Evolutionary conservation across 768 basidiomycete species (phyloP).

Genomic region (Dioszegia crocea): DNA sequence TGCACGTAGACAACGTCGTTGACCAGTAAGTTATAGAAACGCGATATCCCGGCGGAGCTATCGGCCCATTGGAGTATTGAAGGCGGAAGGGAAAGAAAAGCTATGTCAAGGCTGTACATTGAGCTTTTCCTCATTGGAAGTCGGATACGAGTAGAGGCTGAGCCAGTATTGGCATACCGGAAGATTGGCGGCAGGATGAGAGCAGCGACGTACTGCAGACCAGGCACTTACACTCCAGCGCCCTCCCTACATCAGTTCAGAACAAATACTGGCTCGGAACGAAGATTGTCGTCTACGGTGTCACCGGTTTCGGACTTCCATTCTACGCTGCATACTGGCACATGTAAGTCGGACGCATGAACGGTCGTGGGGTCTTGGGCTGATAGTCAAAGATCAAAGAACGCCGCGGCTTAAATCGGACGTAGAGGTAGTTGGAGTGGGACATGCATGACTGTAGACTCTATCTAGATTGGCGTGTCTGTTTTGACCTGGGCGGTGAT

Average conservation of each 20-base stretch:
- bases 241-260: slow-evolving; percentile 40
- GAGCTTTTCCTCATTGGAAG: too few relatives aligned
- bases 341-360: slow-evolving; percentile 44
- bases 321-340: slow-evolving; percentile 45
- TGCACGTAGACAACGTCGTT: slow-evolving; percentile 47
- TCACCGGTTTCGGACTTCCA: slow-evolving; percentile 41
- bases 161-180: too few relatives aligned
- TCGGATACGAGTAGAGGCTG: too few relatives aligned
- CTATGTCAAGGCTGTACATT: too few relatives aligned
- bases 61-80: not conserved
- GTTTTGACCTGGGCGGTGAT: too few relatives aligned
- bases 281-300: slow-evolving; percentile 33
- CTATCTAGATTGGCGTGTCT: too few relatives aligned
- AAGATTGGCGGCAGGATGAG: too few relatives aligned
- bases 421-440: not conserved
- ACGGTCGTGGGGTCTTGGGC: too few relatives aligned
- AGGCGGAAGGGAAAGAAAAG: too few relatives aligned
- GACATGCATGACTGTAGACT: not conserved
- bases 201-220: too few relatives aligned
- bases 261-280: slow-evolving; percentile 39
- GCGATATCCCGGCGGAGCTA: not conserved
- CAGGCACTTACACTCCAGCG: slow-evolving; percentile 15
- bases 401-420: not conserved
- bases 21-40: slow-evolving; percentile 39
- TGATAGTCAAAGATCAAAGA: slow-evolving; percentile 7